Base-by-base conservation (phyloP, 2,329 filamentous ascomycete genomes). In the Chaetothyriales sp. region DNA sequence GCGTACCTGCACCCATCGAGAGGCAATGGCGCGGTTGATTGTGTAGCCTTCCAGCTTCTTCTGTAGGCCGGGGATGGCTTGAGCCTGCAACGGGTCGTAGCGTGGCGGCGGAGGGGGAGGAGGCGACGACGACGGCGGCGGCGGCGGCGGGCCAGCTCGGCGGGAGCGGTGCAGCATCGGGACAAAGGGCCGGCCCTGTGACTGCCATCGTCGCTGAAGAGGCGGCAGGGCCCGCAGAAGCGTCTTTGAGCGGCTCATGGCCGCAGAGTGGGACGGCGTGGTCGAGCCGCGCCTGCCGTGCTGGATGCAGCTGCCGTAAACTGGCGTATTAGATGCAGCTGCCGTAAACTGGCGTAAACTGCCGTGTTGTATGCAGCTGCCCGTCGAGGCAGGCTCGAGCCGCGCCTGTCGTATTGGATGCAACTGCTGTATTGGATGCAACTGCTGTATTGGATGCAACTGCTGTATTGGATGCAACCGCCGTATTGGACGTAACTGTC, bases 21-120 rank as follows among this genome's bases (percentile, higher is more conserved):
- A 44, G 15, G 46, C 47, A 48, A 61, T 61, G 29, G 50, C 59
- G 28, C 60, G 54, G 44, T 61, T 51, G 4, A 57, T 46, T 8
- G 49, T 54, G 47, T 56, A 55, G 19, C 58, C 56, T 29, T 46
- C 47, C 28, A 57, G 52, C 46, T 55, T 57, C 44, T 56, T 40
- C 33, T 40, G 33, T 15, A 40, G 33, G 5, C 33, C 33, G 33
- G 33, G 33, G 15, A 40, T 40, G 10, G 33, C 33, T 13, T 15
- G 33, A 15, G 33, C 33, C 13, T 40, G 33, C 15, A 40, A 40
- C 33, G 33, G 33, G 33, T 15, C 15, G 33, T 10, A 13, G 13
- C 33, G 33, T 15, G 33, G 33, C 33, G 7, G 10, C 4, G 33
- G 33, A 40, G 33, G 33, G 15, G 33, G 33, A 40, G 10, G 33